These are phyloP conservation scores for Nicotiana noctiflora DNA, from an alignment of 257 asterid species.

Conservation along the genomic window DNA sequence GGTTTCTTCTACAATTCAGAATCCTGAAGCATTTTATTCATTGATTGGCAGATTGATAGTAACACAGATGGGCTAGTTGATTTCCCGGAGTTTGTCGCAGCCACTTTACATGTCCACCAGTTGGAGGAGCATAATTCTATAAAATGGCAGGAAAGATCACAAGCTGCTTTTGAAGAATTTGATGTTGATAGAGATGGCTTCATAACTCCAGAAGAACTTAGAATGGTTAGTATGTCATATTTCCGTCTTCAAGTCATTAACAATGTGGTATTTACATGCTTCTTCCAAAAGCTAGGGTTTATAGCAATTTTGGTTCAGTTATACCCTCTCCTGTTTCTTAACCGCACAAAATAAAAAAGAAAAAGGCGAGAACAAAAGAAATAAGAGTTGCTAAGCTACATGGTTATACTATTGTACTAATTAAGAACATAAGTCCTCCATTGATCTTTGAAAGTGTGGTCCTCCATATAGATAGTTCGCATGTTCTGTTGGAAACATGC, in stretches of 20 bases:
- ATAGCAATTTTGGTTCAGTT: too few species aligned
- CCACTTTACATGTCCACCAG: constrained; percentile 90
- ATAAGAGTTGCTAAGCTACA: background rate
- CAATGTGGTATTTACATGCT: background rate
- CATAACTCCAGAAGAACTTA: constrained; percentile 87
- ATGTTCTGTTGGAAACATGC: background rate
- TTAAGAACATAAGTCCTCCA: background rate
- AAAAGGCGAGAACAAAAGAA: background rate
- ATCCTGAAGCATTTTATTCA: constrained; percentile 11
- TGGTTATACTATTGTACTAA: background rate
- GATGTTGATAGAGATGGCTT: constrained; percentile 90
- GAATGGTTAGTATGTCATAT: constrained; percentile 51
- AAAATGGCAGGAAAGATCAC: constrained; percentile 80
- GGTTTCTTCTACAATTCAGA: background rate
- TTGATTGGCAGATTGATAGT: constrained; percentile 67
- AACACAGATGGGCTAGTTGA: constrained; percentile 95
- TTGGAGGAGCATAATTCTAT: constrained; percentile 81
- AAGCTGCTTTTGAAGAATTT: constrained; percentile 84
- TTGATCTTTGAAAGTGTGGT: background rate
- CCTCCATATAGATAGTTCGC: background rate
- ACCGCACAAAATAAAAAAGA: background rate
- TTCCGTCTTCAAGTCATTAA: background rate
- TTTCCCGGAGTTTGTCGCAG: constrained; percentile 94
- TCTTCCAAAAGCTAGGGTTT: background rate
- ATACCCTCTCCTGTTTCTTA: background rate